phyloP scores from a whole-genome alignment of 106 monocot genomes.

The Phalaenopsis equestris region DNA sequence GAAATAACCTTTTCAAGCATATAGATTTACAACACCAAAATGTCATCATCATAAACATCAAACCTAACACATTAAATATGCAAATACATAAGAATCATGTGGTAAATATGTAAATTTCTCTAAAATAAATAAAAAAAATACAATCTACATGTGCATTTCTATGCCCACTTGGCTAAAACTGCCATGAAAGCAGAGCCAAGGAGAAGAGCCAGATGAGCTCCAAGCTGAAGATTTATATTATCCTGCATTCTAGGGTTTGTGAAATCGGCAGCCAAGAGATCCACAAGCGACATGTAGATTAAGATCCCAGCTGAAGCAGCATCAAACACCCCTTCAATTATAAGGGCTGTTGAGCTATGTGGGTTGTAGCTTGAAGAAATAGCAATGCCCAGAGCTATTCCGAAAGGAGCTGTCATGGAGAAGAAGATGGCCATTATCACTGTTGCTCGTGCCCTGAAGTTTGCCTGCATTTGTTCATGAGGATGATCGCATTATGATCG shows the following conservation, averaged over 20 bases:
- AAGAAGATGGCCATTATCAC: constrained; percentile 25
- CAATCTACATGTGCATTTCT: neutral
- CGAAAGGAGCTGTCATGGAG: constrained; percentile 24
- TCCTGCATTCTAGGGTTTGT: constrained; percentile 17
- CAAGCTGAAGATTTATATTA: constrained; percentile 15
- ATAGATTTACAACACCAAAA: no score
- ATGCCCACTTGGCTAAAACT: constrained; percentile 22
- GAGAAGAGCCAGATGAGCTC: constrained; percentile 8
- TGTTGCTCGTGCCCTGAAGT: constrained; percentile 16
- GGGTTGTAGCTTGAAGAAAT: constrained; percentile 13
- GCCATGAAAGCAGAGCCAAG: constrained; percentile 23
- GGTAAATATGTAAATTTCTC: no score
- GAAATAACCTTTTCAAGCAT: no score
- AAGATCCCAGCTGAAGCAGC: constrained; percentile 25
- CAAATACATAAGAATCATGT: no score
- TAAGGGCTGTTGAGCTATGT: constrained; percentile 17
- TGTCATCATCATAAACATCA: no score
- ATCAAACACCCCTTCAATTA: constrained; percentile 23
- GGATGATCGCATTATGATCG: no score
- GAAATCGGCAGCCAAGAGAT: constrained; percentile 24
- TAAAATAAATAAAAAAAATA: no score
- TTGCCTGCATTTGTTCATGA: constrained; percentile 6
- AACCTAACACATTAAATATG: no score
- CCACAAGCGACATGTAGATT: constrained; percentile 26
- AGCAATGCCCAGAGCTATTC: constrained; percentile 20